Base-by-base conservation (phyloP, 2,329 filamentous ascomycete genomes). In the Epichloe hybrida region DNA sequence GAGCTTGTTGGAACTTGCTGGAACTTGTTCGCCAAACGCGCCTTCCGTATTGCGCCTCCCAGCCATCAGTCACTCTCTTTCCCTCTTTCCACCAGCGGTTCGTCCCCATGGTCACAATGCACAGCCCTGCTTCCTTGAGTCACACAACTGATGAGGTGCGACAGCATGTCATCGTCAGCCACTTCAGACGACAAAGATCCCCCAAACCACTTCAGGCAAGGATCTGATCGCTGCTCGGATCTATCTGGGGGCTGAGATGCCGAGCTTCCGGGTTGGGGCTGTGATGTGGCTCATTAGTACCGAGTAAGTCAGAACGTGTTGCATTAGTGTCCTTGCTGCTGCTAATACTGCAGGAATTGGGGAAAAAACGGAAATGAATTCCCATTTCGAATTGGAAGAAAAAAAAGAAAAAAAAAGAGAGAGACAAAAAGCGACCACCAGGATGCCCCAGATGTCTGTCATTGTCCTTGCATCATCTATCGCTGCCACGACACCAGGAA, bases 171-270 rank as follows among this genome's bases (percentile, higher is more conserved):
- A 45, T 35, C 21, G 31, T 46, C 34, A 46, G 34, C 44, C 44
- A 46, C 44, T 46, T 13, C 17, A 17, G 43, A 46, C 6, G 12
- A 11, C 17, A 23, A 21, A 17, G 44, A 23, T 35, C n/a, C 34
- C 34, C 13, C 36, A 46, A 23, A 20, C 49, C 41, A 23, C 42
- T 34, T 50, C 42, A 38, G 41, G 40, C 15, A 45, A 37, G 45
- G 17, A n/a, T 21, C n/a, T 11, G 31, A 9, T 17, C 7, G 7
- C 27, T 31, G 27, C 27, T 31, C 2, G 27, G 27, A 23, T 35
- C 23, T 15, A 41, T 51, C 52, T 53, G 49, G 45, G 40, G 44
- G 49, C 21, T 27, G 36, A 49, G 46, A 53, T 53, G 52, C 52
- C 52, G 52, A 49, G 31, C 44, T 53, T 53, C 51, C 23, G 27